Evolutionary conservation across 192 early-diverging fungal genomes (phyloP).

Genomic region (Oehlia diaphana): DNA sequence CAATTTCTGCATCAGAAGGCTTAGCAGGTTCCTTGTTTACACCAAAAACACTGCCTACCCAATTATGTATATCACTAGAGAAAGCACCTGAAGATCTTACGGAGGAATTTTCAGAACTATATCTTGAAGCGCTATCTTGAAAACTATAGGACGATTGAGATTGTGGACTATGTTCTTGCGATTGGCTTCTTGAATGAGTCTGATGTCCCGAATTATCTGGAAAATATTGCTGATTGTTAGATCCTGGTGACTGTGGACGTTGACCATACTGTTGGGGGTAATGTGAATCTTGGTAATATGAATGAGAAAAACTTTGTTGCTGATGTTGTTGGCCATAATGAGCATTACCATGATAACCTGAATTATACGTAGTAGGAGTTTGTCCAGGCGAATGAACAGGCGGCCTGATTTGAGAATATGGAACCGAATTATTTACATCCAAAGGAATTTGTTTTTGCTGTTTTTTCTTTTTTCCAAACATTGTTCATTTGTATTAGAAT

Average conservation of each 20-base stretch:
- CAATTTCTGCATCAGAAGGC: slow-evolving; percentile 51
- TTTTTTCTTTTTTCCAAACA: slow-evolving; percentile 2
- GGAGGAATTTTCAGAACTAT: slow-evolving; percentile 3
- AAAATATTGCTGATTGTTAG: neutral
- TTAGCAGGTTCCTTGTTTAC: neutral
- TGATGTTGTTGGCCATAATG: neutral
- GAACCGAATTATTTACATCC: neutral
- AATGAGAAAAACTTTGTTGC: neutral
- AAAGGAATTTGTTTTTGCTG: neutral
- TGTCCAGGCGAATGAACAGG: neutral
- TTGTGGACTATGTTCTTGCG: neutral
- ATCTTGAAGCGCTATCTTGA: slow-evolving; percentile 6
- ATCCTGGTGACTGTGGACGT: slow-evolving; percentile 1
- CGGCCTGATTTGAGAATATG: neutral
- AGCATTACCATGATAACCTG: too few species aligned
- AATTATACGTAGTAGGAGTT: neutral
- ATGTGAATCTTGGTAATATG: slow-evolving; percentile 1
- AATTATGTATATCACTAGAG: slow-evolving; percentile 7
- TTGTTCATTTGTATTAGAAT: too few species aligned
- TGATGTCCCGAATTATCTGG: neutral
- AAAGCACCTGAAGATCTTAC: neutral
- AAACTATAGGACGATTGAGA: slow-evolving; percentile 18
- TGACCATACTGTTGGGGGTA: neutral
- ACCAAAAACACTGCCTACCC: neutral
- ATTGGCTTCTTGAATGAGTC: neutral